These are phyloP conservation scores for Monsonia emarginata DNA, from an alignment of 441 rosid species.

Conservation along the genomic window DNA sequence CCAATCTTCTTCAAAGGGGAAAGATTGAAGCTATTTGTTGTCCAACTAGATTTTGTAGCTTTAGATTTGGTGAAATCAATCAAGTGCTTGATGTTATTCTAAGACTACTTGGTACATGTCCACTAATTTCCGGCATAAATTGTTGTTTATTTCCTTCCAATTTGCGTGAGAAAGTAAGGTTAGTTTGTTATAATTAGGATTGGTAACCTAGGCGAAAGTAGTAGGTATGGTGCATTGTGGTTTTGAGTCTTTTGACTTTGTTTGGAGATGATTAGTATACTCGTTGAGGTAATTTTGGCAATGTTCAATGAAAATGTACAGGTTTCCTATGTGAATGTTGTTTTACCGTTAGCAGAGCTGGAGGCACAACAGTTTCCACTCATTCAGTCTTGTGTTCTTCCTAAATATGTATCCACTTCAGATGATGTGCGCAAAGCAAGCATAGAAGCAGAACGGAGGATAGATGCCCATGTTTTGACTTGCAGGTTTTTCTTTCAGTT, in stretches of 20 bases:
- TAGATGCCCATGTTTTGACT: conserved; percentile 45
- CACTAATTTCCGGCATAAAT: neutral
- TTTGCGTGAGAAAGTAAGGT: neutral
- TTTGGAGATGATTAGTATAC: neutral
- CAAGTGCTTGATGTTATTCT: neutral
- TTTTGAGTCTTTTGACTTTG: neutral
- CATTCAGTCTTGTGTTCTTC: conserved; percentile 52
- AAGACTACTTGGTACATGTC: neutral
- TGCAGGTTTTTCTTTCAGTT: conserved; percentile 50
- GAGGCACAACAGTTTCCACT: conserved; percentile 41
- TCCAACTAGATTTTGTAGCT: neutral
- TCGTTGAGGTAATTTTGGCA: neutral
- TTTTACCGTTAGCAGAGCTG: conserved; percentile 47
- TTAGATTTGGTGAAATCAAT: neutral
- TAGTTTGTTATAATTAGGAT: neutral
- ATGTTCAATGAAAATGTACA: conserved; percentile 23
- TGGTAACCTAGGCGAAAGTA: neutral
- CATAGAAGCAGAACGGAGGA: conserved; percentile 65
- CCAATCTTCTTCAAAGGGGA: neutral
- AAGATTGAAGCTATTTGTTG: neutral
- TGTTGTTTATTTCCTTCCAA: neutral
- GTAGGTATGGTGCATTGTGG: neutral
- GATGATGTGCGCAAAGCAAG: conserved; percentile 67
- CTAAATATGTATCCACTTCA: conserved; percentile 52
- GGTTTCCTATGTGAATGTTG: conserved; percentile 62